Conservation (phyloP, 2,329 filamentous ascomycete genomes). For the Fusarium heterosporum region DNA sequence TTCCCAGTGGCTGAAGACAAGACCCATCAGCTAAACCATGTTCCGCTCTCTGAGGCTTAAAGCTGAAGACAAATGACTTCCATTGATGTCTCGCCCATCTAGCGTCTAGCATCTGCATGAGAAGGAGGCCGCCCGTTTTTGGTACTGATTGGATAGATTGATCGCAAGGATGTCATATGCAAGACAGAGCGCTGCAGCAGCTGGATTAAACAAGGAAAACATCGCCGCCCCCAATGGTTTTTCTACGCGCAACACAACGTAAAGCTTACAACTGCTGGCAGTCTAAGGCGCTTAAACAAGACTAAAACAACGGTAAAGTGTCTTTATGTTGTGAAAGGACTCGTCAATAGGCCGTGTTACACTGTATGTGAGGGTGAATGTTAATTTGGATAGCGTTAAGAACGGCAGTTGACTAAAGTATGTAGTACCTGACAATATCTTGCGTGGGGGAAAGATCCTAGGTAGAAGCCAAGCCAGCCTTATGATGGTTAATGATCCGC, state of each 20-base stretch:
- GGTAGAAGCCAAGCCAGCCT: conserved; percentile 23
- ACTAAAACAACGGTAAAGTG: not conserved
- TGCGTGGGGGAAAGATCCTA: conserved; percentile 14
- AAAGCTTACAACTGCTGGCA: conserved; percentile 2
- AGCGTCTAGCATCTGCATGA: not conserved
- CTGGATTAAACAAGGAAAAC: conserved; percentile 10
- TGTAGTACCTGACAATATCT: not conserved
- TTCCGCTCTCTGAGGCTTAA: conserved; percentile 7
- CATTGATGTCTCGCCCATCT: conserved; percentile 5
- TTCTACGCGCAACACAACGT: not conserved
- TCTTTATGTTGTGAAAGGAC: not conserved
- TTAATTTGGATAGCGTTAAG: conserved; percentile 6
- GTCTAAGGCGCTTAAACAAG: conserved; percentile 7
- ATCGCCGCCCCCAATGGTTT: not conserved
- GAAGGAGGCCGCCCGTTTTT: conserved; percentile 9
- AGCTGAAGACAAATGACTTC: conserved; percentile 7
- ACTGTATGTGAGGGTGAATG: conserved; percentile 1
- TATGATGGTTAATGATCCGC: conserved; percentile 25
- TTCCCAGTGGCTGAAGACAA: conserved; percentile 21
- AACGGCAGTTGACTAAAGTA: conserved; percentile 6
- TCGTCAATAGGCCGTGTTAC: not conserved
- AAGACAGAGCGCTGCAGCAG: conserved; percentile 3
- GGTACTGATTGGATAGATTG: conserved; percentile 5
- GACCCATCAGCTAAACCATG: conserved; percentile 14
- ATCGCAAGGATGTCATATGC: not conserved